phyloP scores from a whole-genome alignment of 441 rosid species.

The Capsella rubella region DNA sequence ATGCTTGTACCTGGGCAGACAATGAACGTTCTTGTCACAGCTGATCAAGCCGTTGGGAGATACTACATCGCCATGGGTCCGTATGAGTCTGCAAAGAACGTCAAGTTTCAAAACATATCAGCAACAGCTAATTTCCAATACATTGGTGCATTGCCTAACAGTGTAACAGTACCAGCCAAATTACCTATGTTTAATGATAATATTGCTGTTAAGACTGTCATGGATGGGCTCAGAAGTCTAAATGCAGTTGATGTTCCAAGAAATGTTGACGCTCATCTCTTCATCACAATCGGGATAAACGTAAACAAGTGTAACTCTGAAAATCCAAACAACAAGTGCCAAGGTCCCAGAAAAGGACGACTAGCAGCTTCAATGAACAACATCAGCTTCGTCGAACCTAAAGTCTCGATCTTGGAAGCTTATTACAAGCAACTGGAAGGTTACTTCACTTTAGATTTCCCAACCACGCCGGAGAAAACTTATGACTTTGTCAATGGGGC shows the following conservation, averaged over 20 bases:
- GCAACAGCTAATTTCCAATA: slow-evolving; percentile 71
- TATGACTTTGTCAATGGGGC: slow-evolving; percentile 87
- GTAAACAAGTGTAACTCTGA: slow-evolving; percentile 70
- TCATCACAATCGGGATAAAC: slow-evolving; percentile 71
- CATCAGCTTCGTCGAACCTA: slow-evolving; percentile 71
- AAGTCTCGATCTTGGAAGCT: slow-evolving; percentile 70
- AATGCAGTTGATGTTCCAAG: slow-evolving; percentile 56
- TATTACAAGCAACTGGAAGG: slow-evolving; percentile 69
- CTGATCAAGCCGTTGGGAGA: slow-evolving; percentile 70
- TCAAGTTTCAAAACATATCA: slow-evolving; percentile 69
- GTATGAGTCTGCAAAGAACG: slow-evolving; percentile 64
- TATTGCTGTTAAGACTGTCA: slow-evolving; percentile 72
- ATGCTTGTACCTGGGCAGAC: slow-evolving; percentile 97
- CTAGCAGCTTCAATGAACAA: slow-evolving; percentile 92
- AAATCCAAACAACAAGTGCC: slow-evolving; percentile 64
- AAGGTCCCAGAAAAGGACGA: slow-evolving; percentile 58
- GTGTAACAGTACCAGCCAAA: slow-evolving; percentile 64
- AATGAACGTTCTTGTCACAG: slow-evolving; percentile 77
- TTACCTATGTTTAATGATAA: slow-evolving; percentile 71
- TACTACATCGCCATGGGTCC: slow-evolving; percentile 91
- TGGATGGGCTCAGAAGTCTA: slow-evolving; percentile 77
- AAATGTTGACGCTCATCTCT: slow-evolving; percentile 62
- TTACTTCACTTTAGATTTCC: slow-evolving; percentile 72
- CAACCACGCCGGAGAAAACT: slow-evolving; percentile 64
- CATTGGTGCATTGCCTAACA: slow-evolving; percentile 60